phyloP scores from a whole-genome alignment of 164 flowering plant genomes.

The Cinnamomum micranthum region DNA sequence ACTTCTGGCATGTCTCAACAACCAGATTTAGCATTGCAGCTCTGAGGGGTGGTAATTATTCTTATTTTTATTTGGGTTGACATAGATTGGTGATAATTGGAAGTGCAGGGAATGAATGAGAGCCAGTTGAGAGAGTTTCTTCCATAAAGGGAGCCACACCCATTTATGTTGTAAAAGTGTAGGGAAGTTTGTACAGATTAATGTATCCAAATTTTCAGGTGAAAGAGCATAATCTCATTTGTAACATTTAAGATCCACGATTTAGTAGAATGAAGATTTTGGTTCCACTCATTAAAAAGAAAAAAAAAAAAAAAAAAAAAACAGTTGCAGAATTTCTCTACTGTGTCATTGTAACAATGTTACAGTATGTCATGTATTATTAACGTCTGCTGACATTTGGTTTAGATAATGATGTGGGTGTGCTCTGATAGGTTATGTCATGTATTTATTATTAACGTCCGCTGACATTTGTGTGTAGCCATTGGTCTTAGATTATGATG shows the following conservation, averaged over 20 bases:
- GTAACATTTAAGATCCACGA: constrained; percentile 12
- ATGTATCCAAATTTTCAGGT: constrained; percentile 20
- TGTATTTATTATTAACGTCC: no score
- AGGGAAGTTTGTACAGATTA: constrained; percentile 27
- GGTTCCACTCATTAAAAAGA: background rate
- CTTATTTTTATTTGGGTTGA: constrained; percentile 26
- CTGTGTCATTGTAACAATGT: background rate
- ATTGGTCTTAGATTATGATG: no score
- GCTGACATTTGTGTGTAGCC: no score
- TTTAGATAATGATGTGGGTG: no score
- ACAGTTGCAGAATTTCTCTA: background rate
- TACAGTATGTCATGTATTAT: background rate
- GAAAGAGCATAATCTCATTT: constrained; percentile 4
- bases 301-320: background rate
- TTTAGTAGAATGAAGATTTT: constrained; percentile 6
- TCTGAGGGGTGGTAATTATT: constrained; percentile 24
- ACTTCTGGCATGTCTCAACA: constrained; percentile 35
- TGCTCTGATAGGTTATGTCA: no score
- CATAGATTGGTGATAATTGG: constrained; percentile 46
- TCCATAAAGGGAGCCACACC: background rate
- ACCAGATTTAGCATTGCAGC: constrained; percentile 71
- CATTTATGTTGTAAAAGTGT: constrained; percentile 16
- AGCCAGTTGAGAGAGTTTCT: background rate
- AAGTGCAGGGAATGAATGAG: background rate
- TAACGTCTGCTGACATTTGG: no score